Conservation (phyloP, 2,329 filamentous ascomycete species). For the Dothideomycetes sp. region DNA sequence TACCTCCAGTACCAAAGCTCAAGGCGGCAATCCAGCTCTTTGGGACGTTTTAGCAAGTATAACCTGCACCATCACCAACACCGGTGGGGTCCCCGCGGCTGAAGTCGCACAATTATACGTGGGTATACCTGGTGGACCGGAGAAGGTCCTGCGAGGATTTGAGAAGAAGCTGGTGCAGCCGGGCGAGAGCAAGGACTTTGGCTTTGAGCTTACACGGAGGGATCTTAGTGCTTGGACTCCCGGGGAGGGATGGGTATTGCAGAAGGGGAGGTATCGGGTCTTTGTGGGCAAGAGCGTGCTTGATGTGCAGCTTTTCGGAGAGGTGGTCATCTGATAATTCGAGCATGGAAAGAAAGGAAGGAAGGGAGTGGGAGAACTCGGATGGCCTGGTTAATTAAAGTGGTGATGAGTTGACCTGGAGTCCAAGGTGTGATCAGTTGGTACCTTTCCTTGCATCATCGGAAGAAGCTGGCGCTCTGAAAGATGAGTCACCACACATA, state of each 20-base stretch:
- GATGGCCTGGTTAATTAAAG: too few relatives aligned
- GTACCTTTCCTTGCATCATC: too few relatives aligned
- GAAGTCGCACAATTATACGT: constrained; percentile 42
- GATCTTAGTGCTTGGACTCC: constrained; percentile 12
- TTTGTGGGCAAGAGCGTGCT: constrained; percentile 9
- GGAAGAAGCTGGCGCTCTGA: too few relatives aligned
- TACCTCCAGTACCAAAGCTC: constrained; percentile 10
- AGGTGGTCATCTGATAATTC: too few relatives aligned
- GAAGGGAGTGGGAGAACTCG: too few relatives aligned
- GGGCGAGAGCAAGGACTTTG: constrained; percentile 11
- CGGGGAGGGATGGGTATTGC: constrained; percentile 9
- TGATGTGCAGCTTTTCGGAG: constrained; percentile 9
- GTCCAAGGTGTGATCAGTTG: too few relatives aligned
- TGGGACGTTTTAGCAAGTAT: constrained; percentile 41
- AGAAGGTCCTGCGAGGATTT: constrained; percentile 21
- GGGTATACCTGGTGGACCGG: constrained; percentile 15
- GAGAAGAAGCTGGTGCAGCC: constrained; percentile 15
- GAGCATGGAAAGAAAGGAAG: too few relatives aligned
- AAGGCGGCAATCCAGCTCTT: constrained; percentile 23
- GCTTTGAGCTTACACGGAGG: constrained; percentile 8
- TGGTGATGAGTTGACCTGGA: too few relatives aligned
- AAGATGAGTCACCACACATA: too few relatives aligned
- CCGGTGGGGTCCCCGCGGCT: constrained; percentile 35
- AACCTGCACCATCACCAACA: constrained; percentile 40
- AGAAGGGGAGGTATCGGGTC: constrained; percentile 4